These are phyloP conservation scores for Termitomyces sp. DNA, from an alignment of 768 basidiomycete genomes.

Conservation along the genomic window DNA sequence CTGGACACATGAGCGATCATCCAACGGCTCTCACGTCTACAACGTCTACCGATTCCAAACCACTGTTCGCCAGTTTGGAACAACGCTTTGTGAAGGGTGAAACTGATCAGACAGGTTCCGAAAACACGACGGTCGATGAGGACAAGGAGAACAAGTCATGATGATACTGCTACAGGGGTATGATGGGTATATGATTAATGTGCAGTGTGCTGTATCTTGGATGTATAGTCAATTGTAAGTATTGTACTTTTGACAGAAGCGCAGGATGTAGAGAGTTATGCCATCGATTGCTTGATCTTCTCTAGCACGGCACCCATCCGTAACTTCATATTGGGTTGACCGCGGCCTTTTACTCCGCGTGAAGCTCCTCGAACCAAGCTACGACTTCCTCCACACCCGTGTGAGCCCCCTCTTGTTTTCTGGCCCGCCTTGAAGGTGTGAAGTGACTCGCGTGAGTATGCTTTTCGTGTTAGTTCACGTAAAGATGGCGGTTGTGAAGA, in stretches of 20 bases:
- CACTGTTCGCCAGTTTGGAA: not conserved
- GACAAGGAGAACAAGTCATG: constrained; percentile 45
- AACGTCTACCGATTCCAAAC: constrained; percentile 32
- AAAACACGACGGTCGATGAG: constrained; percentile 49
- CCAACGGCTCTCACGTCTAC: constrained; percentile 66
- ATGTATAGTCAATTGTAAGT: constrained; percentile 3
- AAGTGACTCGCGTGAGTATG: constrained; percentile 55
- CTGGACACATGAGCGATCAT: constrained; percentile 81
- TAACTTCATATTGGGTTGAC: constrained; percentile 71
- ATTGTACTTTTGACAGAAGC: constrained; percentile 6
- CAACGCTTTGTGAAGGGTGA: constrained; percentile 49
- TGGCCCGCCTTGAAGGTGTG: constrained; percentile 55
- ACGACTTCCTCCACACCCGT: constrained; percentile 13
- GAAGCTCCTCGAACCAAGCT: constrained; percentile 18
- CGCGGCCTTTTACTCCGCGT: constrained; percentile 32
- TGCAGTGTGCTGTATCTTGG: not conserved
- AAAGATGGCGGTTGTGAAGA: constrained; percentile 28
- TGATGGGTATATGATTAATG: constrained; percentile 11
- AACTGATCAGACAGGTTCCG: constrained; percentile 27
- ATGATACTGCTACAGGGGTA: constrained; percentile 9
- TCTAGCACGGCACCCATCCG: constrained; percentile 87
- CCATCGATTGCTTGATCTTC: constrained; percentile 67
- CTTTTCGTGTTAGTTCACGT: constrained; percentile 58
- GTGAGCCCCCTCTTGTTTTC: constrained; percentile 24
- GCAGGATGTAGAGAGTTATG: constrained; percentile 18